Conservation (phyloP, 345 rosid genomes). For the Bretschneidera sinensis region DNA sequence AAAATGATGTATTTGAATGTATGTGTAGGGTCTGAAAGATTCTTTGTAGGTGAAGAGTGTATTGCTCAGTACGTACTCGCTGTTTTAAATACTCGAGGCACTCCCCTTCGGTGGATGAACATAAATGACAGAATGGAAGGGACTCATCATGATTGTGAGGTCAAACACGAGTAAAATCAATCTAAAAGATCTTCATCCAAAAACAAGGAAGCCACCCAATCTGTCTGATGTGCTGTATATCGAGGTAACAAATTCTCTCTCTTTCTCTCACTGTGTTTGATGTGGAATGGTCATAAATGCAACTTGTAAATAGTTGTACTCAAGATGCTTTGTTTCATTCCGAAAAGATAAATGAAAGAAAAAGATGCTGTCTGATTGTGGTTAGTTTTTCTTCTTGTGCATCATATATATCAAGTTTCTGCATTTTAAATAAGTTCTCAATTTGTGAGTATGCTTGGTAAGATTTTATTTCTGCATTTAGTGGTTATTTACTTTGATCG, state of each 20-base stretch:
- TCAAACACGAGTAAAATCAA: slow-evolving; percentile 49
- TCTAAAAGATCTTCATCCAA: slow-evolving; percentile 57
- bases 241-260: slow-evolving; percentile 37
- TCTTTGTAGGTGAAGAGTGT: slow-evolving; percentile 95
- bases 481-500: no score
- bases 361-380: not conserved
- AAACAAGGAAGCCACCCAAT: slow-evolving; percentile 44
- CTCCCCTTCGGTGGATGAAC: slow-evolving; percentile 80
- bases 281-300: not conserved
- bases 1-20: slow-evolving; percentile 1
- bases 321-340: not conserved
- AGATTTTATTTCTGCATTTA: no score
- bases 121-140: slow-evolving; percentile 46
- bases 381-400: not conserved
- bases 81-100: slow-evolving; percentile 71
- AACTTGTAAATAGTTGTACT: not conserved
- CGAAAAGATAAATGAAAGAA: not conserved
- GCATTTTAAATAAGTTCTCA: not conserved
- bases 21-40: slow-evolving; percentile 75
- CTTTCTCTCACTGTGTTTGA: not conserved
- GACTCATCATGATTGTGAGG: slow-evolving; percentile 31
- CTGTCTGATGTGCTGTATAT: slow-evolving; percentile 61
- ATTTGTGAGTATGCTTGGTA: not conserved
- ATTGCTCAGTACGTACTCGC: slow-evolving; percentile 78
- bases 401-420: not conserved